Evolutionary conservation across 2,329 filamentous ascomycete genomes (phyloP).

Genomic region (Zymoseptoria tritici): DNA sequence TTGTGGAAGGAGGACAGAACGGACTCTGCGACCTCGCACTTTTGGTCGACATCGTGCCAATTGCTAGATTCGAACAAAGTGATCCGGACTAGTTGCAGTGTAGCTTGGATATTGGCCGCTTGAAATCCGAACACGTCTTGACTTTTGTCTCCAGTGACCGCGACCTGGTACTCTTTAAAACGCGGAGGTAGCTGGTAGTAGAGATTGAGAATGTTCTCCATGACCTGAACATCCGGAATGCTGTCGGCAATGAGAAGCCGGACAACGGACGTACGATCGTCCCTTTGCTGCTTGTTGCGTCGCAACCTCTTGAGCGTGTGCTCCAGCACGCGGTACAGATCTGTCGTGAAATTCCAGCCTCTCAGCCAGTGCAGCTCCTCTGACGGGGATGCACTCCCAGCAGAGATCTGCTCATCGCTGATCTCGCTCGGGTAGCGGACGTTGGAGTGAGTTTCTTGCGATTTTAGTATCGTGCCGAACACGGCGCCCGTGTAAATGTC

Average conservation of each 20-base stretch:
- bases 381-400: constrained; percentile 15
- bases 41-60: constrained; percentile 31
- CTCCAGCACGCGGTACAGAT: constrained; percentile 50
- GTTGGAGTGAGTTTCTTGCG: constrained; percentile 40
- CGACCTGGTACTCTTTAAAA: constrained; percentile 25
- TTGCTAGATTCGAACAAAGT: constrained; percentile 30
- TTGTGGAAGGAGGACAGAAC: constrained; percentile 38
- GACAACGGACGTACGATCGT: constrained; percentile 18
- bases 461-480: constrained; percentile 42
- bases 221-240: constrained; percentile 23
- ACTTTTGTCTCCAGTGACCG: constrained; percentile 27
- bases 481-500: constrained; percentile 50
- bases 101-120: constrained; percentile 45
- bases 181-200: constrained; percentile 25
- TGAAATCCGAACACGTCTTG: constrained; percentile 43
- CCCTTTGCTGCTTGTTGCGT: constrained; percentile 12
- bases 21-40: constrained; percentile 41
- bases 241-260: constrained; percentile 22
- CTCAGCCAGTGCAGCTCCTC: constrained; percentile 40
- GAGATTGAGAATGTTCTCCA: constrained; percentile 21
- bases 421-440: constrained; percentile 44
- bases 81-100: constrained; percentile 43
- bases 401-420: constrained; percentile 40
- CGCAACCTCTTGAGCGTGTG: constrained; percentile 35
- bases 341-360: constrained; percentile 53